A percentile compares a stretch with the other conserved stretches of the same genome.
phyloP scores from a whole-genome alignment of 1,284 basidiomycete species.

The Vanrija pseudolonga region DNA sequence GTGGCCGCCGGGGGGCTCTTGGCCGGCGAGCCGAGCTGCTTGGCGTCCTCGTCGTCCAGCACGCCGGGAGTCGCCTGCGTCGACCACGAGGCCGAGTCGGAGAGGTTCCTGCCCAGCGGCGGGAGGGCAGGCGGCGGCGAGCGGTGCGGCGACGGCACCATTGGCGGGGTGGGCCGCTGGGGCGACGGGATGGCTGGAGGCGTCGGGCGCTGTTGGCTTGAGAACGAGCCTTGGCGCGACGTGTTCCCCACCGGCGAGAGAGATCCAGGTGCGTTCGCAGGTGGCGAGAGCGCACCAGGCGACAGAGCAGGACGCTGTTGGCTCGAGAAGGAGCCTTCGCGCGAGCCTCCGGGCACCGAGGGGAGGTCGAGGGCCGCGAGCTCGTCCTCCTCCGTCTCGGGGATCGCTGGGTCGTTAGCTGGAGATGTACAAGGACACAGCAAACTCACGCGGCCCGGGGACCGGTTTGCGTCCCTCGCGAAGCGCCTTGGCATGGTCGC shows the following conservation, averaged over 20 bases:
- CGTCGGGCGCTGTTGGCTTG: neutral
- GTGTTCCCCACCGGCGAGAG: neutral
- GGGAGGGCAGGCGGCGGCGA: slow-evolving; percentile 15
- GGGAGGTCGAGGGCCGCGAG: neutral
- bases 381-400: slow-evolving; percentile 20
- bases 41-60: slow-evolving; percentile 24
- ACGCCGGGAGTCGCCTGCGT: slow-evolving; percentile 47
- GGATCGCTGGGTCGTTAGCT: slow-evolving; percentile 22
- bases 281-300: neutral
- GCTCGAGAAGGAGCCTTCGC: neutral
- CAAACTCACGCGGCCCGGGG: slow-evolving; percentile 43
- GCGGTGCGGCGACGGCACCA: slow-evolving; percentile 5
- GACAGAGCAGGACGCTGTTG: neutral
- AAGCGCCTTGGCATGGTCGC: slow-evolving; percentile 47
- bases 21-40: slow-evolving; percentile 1
- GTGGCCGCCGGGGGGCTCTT: slow-evolving; percentile 1
- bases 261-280: too few relatives aligned
- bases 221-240: neutral
- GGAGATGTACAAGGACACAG: neutral
- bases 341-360: neutral
- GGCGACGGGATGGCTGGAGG: neutral
- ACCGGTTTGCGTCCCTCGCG: slow-evolving; percentile 43
- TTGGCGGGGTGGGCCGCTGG: slow-evolving; percentile 4
- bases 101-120: neutral
- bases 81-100: slow-evolving; percentile 39